Evolutionary conservation across 2,329 filamentous ascomycete species (phyloP).

Genomic region (Alternaria brassicae): DNA sequence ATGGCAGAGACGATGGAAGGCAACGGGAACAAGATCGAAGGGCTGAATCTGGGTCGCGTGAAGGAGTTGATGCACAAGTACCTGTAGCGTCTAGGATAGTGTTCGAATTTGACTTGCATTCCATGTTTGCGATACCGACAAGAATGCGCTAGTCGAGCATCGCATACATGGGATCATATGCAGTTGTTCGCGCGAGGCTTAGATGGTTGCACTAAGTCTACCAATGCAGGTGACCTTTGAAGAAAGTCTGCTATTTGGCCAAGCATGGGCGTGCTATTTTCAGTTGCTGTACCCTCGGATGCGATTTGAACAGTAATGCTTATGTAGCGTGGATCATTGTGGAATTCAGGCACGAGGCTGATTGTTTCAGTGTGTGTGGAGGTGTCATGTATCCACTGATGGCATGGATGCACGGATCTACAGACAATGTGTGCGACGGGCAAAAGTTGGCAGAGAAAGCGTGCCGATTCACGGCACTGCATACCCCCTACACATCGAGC

Average conservation of each 20-base stretch:
- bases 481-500: background rate
- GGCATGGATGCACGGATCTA: conserved; percentile 7
- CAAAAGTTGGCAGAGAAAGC: conserved; percentile 6
- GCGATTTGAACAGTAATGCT: background rate
- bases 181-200: background rate
- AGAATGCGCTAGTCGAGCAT: background rate
- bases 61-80: conserved; percentile 49
- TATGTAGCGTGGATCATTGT: background rate
- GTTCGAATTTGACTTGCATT: background rate
- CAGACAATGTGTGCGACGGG: background rate
- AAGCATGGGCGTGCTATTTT: background rate
- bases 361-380: background rate
- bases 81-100: conserved; percentile 19
- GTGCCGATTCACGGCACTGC: conserved; percentile 3
- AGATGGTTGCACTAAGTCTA: background rate
- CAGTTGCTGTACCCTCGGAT: background rate
- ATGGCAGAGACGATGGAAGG: conserved; percentile 68
- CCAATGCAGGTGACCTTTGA: too few relatives aligned
- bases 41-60: conserved; percentile 43
- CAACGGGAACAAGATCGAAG: conserved; percentile 55
- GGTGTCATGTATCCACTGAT: background rate
- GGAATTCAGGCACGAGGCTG: background rate
- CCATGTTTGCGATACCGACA: background rate
- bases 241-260: background rate
- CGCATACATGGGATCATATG: background rate